Base-by-base conservation (phyloP, 2,329 filamentous ascomycete genomes). In the Aspergillus sojae region DNA sequence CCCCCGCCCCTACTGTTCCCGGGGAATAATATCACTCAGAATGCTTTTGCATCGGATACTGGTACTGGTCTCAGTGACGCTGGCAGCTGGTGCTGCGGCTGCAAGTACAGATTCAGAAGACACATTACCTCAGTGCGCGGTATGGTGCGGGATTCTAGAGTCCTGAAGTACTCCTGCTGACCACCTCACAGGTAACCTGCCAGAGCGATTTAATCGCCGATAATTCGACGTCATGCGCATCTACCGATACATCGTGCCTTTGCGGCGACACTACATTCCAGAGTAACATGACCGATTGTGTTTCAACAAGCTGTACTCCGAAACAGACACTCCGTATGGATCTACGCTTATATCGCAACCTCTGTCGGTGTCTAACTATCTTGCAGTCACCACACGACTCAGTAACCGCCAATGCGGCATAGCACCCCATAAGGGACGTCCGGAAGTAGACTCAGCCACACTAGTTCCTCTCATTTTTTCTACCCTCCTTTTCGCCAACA, bases 381-480 rank as follows among this genome's bases (percentile, higher is more conserved):
- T 30, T 5, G 7, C 28, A 65, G 64, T 60, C 43, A 39, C 58
- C 46, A 60, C 65, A 57, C 63, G 59, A 26, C 34, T 48, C 12
- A 43, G 45, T 36, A 53, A 61, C 30, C 57, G 50, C 21, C n/a
- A 61, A 62, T 68, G 66, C 50, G 50, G 60, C 39, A 23, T 65
- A n/a, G 43, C 60, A n/a, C 30, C 55, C 16, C 63, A 65, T 43
- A 28, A 58, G 7, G 62, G 62, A 14, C 61, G 50, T 14, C 63
- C 61, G 9, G 58, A 63, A 28, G 48, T 63, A 2, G 66, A 68
- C n/a, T 61, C 61, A 3, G 57, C 62, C 7, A 65, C 63, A 10
- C 50, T 68, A 0, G 46, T 63, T 19, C 67, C 67, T 1, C 58
- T 68, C 10, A 63, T 68, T 30, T 50, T 69, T 12, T 61, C 66